Base-by-base conservation (phyloP, 2,329 filamentous ascomycete genomes). In the Paecilomyces sp. region DNA sequence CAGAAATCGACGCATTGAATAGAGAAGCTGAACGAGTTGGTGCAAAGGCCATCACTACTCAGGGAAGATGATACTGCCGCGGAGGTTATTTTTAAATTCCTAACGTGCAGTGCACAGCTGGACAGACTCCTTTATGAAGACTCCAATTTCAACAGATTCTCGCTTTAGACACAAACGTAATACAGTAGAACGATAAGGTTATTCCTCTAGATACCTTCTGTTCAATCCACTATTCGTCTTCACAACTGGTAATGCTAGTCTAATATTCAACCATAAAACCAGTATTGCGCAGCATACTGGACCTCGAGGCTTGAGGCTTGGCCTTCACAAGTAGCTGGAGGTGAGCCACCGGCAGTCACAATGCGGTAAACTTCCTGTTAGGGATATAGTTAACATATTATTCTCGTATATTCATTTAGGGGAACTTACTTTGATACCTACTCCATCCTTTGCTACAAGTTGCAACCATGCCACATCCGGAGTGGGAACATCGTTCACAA, bases 1-100 rank as follows among this genome's bases (percentile, higher is more conserved):
- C 74, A 13, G 81, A 83, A 65, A 74, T 83, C 57, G 70, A 75
- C 33, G 74, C 73, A n/a, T 66, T 84, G 64, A 82, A 84, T 63
- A 66, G 69, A 28, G 81, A 83, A 69, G 81, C 81, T 25, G 71
- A 75, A 61, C 70, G 64, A 61, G 79, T 79, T 11, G 78, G 78
- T 2, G 67, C 62, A 6, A 60, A 64, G 15, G 57, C 30, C 31
- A 56, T 64, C 25, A 47, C 36, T 15, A 31, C 41, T 24, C 41
- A 31, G 41, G n/a, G 30, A 30, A 31, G n/a, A 5, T 53, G 22
- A 30, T 47, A 33, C 2, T 2, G 8, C 8, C 11, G 31, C 11
- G 7, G 8, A 11, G 8, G 31, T 31, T 12, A 12, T 33, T 33
- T 33, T n/a, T n/a, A n/a, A n/a, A n/a, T n/a, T n/a, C n/a, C n/a